Percentiles rank a stretch among this genome's conserved stretches.
Evolutionary conservation across 1,139 yeast genomes (phyloP).

Genomic region (Yamadazyma epiphylla): DNA sequence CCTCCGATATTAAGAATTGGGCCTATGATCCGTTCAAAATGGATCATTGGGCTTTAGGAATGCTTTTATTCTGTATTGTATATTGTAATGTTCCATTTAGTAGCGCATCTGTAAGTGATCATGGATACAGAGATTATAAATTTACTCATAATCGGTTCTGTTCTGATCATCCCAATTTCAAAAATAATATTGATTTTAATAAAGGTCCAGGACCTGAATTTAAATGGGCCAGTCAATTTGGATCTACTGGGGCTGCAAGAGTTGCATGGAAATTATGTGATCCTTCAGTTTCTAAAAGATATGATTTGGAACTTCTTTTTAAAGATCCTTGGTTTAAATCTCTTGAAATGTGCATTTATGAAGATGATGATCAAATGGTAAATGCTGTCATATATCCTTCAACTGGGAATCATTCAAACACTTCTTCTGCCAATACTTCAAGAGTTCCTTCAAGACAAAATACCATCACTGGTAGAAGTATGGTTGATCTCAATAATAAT

Average conservation of each 20-base stretch:
- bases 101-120: conserved; percentile 48
- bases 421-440: conserved; percentile 23
- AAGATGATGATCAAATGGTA: conserved; percentile 45
- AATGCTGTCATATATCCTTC: conserved; percentile 33
- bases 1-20: conserved; percentile 33
- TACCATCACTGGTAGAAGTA: conserved; percentile 26
- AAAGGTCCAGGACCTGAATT: conserved; percentile 69
- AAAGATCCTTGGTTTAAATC: conserved; percentile 62
- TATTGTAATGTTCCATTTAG: conserved; percentile 61
- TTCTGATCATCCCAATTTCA: conserved; percentile 51
- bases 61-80: conserved; percentile 57
- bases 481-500: conserved; percentile 29
- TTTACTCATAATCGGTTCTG: conserved; percentile 49
- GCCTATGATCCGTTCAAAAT: conserved; percentile 64
- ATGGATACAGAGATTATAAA: conserved; percentile 55
- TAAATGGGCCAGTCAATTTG: conserved; percentile 59
- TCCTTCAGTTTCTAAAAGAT: conserved; percentile 52
- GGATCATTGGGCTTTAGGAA: conserved; percentile 74
- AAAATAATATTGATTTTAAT: conserved; percentile 39
- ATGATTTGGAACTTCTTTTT: conserved; percentile 51
- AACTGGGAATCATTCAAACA: conserved; percentile 12
- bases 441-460: conserved; percentile 34
- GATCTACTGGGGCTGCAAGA: conserved; percentile 56
- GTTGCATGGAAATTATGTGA: conserved; percentile 77
- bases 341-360: conserved; percentile 61